Evolutionary conservation across 139 green algal species (phyloP), one percentile per base, ranked within the genome.

Genomic region (Volvox africanus): DNA sequence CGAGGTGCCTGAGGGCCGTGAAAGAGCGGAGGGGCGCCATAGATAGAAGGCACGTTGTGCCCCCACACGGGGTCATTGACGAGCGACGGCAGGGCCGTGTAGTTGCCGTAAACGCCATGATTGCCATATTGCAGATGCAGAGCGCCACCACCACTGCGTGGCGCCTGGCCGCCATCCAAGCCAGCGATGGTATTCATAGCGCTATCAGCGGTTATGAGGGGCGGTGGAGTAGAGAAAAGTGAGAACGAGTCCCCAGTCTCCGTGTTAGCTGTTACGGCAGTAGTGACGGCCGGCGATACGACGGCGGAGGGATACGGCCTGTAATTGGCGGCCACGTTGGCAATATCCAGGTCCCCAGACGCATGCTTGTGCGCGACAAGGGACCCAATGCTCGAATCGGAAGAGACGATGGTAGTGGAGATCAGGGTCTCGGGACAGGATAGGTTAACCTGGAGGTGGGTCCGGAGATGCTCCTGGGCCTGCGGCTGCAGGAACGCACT

Each of bases 291-390:
- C 18, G 44, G 44, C 9, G 44, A 55, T 55, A 55, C 44, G 44
- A 14, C 44, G 44, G 44, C 44, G 44, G 73, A 85, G 28, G 86
- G 73, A 76, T 78, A 85, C 5, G 86, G 86, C 2, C 65, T 26
- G 75, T 90, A 90, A 33, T 90, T 90, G 21, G 86, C 86, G n/a
- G 86, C 86, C 0, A 85, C 75, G 75, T 77, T 61, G 9, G 86
- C 21, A 30, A 90, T 84, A 35, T 90, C 86, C n/a, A 90, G 86
- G 18, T 90, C 86, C 12, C 86, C 86, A 1, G 50, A 77, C 1
- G 86, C 86, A 76, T 90, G 86, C 75, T 90, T 90, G 86, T 90
- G 86, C 1, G 86, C 86, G 0, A 90, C 33, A 32, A 90, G 55
- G 35, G 73, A 44, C 0, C 73, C 86, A 2, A 90, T 12, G 0